Base-by-base conservation (phyloP, 2,329 filamentous ascomycete genomes). In the Aureobasidium sp. region DNA sequence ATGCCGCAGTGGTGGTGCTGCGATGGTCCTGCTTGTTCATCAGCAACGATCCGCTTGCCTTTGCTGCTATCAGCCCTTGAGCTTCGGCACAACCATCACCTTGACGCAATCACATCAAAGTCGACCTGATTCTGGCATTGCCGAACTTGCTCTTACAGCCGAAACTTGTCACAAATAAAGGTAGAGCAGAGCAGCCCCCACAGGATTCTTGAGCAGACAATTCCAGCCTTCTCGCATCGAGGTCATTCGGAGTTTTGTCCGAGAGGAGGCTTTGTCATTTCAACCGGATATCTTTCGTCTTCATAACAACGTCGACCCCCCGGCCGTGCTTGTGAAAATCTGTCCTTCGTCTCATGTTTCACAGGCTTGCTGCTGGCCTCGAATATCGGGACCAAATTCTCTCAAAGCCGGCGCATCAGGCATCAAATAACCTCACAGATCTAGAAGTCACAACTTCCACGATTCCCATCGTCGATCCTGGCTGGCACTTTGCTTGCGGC, bases 191-290 rank as follows among this genome's bases (percentile, higher is more conserved):
- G n/a, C 21, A 17, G 30, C 17, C 29, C 30, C 42, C 30, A 47
- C 42, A 35, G 29, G 24, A 30, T 22, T 12, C 21, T 14, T 22
- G 6, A 21, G 25, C 29, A 47, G 35, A 10, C 19, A 35, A 11
- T 7, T 32, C 21, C 42, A 25, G 19, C 30, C 30, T 25, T 32
- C 16, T 19, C 11, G 34, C 45, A 38, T 27, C 45, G 7, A 16
- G 45, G 16, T 7, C 45, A 14, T 29, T 38, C 32, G 45, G 45
- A 49, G 24, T 38, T 17, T 10, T 29, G 32, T 49, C 34, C 45
- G 45, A 49, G 24, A 47, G 34, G 25, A 49, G 45, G 45, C 45
- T 49, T 49, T 49, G 32, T 37, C 45, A 27, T 49, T 49, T 30
- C 45, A 38, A 49, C 16, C 34, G 45, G 34, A 49, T 35, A 49